Evolutionary conservation across 2,329 filamentous ascomycete species (phyloP).

Genomic region (Dryadomyces quercus-mongolicae): DNA sequence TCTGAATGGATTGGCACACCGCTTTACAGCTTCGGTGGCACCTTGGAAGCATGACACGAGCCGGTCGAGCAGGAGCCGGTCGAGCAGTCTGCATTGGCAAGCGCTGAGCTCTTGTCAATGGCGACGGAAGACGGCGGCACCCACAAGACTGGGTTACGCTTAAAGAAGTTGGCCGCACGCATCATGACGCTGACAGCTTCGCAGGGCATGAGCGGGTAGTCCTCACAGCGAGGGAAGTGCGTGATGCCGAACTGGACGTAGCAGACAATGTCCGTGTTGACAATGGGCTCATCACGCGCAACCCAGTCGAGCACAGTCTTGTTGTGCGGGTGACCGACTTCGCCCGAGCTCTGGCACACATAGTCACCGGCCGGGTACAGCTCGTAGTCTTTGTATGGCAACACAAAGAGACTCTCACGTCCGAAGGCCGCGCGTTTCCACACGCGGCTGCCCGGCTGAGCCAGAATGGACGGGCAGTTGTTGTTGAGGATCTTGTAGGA

Average conservation of each 20-base stretch:
- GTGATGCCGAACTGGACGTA: conserved; percentile 85
- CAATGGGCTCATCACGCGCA: conserved; percentile 51
- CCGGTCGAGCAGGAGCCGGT: not conserved
- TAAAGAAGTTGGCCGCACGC: conserved; percentile 72
- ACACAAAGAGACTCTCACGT: conserved; percentile 75
- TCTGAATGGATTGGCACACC: too few species aligned
- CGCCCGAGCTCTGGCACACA: conserved; percentile 75
- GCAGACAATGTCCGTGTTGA: conserved; percentile 75
- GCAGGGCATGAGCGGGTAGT: conserved; percentile 84
- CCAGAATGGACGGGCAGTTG: conserved; percentile 66
- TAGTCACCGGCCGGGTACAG: conserved; percentile 78
- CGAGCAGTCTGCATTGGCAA: not conserved
- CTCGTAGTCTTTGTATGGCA: conserved; percentile 71
- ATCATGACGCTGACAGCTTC: conserved; percentile 75
- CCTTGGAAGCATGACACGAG: not conserved
- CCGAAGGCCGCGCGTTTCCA: conserved; percentile 91
- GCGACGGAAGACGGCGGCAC: conserved; percentile 50
- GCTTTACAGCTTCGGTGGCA: not conserved
- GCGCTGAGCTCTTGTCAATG: not conserved
- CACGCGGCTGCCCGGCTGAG: conserved; percentile 69
- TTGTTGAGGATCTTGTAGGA: conserved; percentile 84
- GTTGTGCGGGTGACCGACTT: conserved; percentile 50
- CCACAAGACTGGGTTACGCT: conserved; percentile 66
- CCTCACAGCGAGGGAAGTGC: conserved; percentile 80
- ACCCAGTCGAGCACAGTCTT: conserved; percentile 65